Conservation (phyloP, 192 early-diverging fungal genomes). For the Allomyces macrogynus region DNA sequence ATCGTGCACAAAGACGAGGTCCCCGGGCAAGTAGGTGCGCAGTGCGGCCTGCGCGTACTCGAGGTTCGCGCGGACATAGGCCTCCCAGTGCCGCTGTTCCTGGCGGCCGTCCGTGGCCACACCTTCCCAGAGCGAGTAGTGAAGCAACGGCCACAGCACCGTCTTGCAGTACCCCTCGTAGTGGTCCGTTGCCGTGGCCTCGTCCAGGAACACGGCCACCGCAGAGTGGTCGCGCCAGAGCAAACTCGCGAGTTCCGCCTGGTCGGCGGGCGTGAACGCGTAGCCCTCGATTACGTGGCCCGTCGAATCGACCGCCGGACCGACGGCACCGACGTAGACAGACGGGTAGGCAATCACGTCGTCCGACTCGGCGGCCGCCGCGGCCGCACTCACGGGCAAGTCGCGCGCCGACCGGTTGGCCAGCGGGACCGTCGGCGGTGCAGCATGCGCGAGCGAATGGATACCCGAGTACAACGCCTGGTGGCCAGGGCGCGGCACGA, state of each 20-base stretch:
- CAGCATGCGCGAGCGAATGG: neutral
- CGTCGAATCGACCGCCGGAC: conserved; percentile 29
- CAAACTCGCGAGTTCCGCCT: conserved; percentile 25
- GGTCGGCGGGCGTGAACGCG: conserved; percentile 24
- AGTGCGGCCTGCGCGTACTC: neutral
- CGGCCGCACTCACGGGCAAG: no score
- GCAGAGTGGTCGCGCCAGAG: conserved; percentile 32
- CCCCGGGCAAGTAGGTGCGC: neutral
- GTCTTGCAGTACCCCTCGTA: conserved; percentile 98
- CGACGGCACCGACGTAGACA: conserved; percentile 56
- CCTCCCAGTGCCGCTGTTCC: neutral
- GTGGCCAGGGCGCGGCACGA: neutral
- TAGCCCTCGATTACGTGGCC: conserved; percentile 33
- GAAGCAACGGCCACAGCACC: neutral
- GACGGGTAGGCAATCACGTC: neutral
- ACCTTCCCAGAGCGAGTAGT: neutral
- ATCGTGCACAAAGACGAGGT: conserved; percentile 20
- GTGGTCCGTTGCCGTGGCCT: conserved; percentile 48
- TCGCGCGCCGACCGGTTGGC: no score
- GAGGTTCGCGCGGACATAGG: neutral
- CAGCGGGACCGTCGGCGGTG: no score
- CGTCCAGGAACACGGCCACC: conserved; percentile 61
- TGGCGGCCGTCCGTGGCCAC: neutral
- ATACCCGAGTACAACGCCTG: neutral
- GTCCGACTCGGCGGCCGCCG: no score